These are phyloP conservation scores for Nymphaea colorata DNA, from an alignment of 164 flowering plant species.

Conservation along the genomic window DNA sequence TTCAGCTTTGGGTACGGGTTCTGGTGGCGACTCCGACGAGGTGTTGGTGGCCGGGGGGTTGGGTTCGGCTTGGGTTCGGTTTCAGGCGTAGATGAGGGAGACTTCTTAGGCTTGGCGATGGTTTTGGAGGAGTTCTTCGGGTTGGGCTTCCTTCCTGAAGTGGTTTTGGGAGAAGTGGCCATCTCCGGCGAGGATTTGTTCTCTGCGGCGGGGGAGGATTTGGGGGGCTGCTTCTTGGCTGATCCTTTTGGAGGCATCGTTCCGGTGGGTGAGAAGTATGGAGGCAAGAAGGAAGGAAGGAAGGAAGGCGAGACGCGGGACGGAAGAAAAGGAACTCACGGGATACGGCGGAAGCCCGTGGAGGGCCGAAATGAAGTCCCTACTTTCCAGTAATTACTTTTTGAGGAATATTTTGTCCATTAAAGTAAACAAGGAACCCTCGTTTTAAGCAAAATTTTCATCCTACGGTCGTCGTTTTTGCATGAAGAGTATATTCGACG, in stretches of 20 bases:
- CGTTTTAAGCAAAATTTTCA: too few species aligned
- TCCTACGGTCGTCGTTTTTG: too few species aligned
- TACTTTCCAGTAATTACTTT: too few species aligned
- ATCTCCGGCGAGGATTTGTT: background rate
- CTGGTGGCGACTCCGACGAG: background rate
- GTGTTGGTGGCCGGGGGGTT: background rate
- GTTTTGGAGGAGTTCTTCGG: slow-evolving; percentile 5
- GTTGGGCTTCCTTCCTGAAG: background rate
- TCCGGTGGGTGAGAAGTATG: too few species aligned
- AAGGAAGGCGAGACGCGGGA: too few species aligned
- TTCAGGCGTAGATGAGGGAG: background rate
- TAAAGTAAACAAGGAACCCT: too few species aligned
- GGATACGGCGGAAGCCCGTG: too few species aligned
- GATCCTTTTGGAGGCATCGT: background rate
- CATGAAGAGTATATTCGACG: too few species aligned
- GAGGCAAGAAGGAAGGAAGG: too few species aligned
- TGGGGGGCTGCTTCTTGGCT: background rate
- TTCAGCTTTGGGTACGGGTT: background rate
- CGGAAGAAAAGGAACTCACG: too few species aligned
- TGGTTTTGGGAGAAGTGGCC: background rate
- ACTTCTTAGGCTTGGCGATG: slow-evolving; percentile 15
- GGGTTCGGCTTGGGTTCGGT: background rate
- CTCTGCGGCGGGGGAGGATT: background rate
- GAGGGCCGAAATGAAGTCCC: too few species aligned
- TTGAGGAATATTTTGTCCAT: too few species aligned